Evolutionary conservation across 306 rosid genomes (phyloP), one percentile per base, ranked within the genome.

Genomic region (Vigna trinervia): DNA sequence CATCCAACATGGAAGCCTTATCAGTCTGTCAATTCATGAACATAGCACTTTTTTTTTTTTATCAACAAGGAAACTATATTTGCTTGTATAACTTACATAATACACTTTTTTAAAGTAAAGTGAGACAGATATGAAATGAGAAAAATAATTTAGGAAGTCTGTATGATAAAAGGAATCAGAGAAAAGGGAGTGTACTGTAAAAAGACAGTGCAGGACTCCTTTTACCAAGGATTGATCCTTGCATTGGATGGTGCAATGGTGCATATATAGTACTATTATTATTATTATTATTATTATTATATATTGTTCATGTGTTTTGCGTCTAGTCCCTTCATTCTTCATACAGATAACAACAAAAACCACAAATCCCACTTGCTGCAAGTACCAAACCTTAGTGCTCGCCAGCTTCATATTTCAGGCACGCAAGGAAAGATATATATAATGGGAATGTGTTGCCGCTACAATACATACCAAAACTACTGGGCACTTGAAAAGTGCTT

Each of bases 1-100:
- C 99, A 82, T 96, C 99, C 69, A 96, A 89, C 99, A 96, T 96
- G 69, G 99, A 96, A 75, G 99, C 97, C 79, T 96, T 96, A 67
- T 96, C 99, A 74, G 99, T 89, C 99, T 96, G 97, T 80, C 88
- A 87, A 81, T 83, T 85, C 89, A 82, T 56, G 75, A 75, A 69
- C 56, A 7, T 51, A 66, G 39, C 69, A 76, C 61, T 45, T 22
- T 4, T 45, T 32, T 32, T 17, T 2, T 76, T 60, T 32, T 58
- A 59, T 61, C 32, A 48, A 68, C 48, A 66, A 68, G 34, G 41
- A 26, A 59, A 26, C 5, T 59, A 2, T 59, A 59, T 26, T 12
- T 59, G 19, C 14, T 5, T 28, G 6, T 23, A 12, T 10, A 20
- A 8, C 4, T 56, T 54, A 19, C 2, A 53, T 17, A n/a, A n/a